Base-by-base conservation (phyloP, 148 eudicot species). In the Salicornia ramosissima region DNA sequence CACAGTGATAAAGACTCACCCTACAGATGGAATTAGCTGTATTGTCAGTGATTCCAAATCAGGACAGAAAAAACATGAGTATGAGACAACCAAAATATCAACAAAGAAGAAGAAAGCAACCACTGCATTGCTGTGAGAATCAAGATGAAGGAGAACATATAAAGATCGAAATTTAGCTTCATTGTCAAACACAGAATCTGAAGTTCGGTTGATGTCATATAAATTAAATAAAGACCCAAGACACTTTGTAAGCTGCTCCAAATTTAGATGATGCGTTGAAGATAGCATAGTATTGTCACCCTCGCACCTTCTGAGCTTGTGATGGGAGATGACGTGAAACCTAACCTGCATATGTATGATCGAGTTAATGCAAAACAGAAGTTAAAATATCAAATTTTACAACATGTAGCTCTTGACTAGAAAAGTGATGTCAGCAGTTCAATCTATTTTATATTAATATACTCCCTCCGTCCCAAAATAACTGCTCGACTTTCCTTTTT, bases 111-210 rank as follows among this genome's bases (percentile, higher is more conserved):
- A 71, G 76, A 70, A 43, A 81, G 30, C 34, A 65, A 86, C 88
- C 84, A 60, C 79, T 64, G 84, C 78, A 67, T 88, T 85, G 73
- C 69, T 78, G 60, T 86, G 81, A 65, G 86, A 72, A 40, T 86
- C 86, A 52, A 93, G 92, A 82, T 88, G 95, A 51, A 90, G 96
- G 61, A 93, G 89, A 76, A 90, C 85, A 64, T 88, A 86, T 55
- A 88, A 77, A 18, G 98, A 93, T 63, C 79, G 86, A 67, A 84
- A 93, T 77, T 93, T 97, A 64, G 91, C 88, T 81, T 92, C 97
- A 51, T 92, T 80, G 53, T 76, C 80, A 68, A 50, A 76, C 31
- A 71, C 46, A 57, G 79, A 75, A 67, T 74, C 72, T 39, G 87
- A 74, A 30, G 65, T 80, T 50, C 76, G 84, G 75, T 87, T 88